These are phyloP conservation scores for Xerocomellus intermedius DNA, from an alignment of 768 basidiomycete genomes.

Conservation along the genomic window DNA sequence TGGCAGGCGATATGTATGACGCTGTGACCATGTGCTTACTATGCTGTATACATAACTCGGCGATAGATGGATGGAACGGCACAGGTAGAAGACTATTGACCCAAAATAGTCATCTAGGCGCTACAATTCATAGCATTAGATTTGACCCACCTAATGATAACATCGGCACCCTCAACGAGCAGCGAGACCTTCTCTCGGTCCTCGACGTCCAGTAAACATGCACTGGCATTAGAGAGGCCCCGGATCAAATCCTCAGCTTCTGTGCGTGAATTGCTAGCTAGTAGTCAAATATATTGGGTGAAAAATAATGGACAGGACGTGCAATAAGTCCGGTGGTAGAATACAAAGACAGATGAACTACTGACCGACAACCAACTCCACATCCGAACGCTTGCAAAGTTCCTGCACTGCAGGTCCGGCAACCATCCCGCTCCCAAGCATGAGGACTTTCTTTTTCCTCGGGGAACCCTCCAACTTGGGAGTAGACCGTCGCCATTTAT, in stretches of 20 bases:
- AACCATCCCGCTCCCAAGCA: constrained; percentile 96
- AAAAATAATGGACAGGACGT: constrained; percentile 11
- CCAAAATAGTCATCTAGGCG: background rate
- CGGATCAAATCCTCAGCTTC: constrained; percentile 53
- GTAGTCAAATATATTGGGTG: background rate
- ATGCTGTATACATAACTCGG: constrained; percentile 67
- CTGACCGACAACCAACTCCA: constrained; percentile 78
- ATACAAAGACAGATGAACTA: constrained; percentile 18
- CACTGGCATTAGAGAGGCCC: constrained; percentile 50
- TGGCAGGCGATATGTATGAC: constrained; percentile 81
- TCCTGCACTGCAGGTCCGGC: constrained; percentile 84
- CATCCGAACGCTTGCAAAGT: constrained; percentile 57
- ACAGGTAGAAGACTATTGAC: constrained; percentile 72
- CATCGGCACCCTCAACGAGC: constrained; percentile 64
- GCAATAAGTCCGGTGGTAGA: constrained; percentile 15
- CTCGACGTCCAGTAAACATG: constrained; percentile 58
- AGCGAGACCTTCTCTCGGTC: constrained; percentile 44
- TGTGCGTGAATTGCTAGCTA: constrained; percentile 69
- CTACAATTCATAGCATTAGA: background rate
- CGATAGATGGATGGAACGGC: constrained; percentile 66
- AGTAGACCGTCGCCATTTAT: constrained; percentile 36
- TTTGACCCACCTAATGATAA: constrained; percentile 76
- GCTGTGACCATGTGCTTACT: constrained; percentile 84
- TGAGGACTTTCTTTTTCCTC: constrained; percentile 63
- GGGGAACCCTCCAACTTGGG: background rate